Evolutionary conservation across 2,329 filamentous ascomycete genomes (phyloP).

Genomic region (Neobulgaria alba): DNA sequence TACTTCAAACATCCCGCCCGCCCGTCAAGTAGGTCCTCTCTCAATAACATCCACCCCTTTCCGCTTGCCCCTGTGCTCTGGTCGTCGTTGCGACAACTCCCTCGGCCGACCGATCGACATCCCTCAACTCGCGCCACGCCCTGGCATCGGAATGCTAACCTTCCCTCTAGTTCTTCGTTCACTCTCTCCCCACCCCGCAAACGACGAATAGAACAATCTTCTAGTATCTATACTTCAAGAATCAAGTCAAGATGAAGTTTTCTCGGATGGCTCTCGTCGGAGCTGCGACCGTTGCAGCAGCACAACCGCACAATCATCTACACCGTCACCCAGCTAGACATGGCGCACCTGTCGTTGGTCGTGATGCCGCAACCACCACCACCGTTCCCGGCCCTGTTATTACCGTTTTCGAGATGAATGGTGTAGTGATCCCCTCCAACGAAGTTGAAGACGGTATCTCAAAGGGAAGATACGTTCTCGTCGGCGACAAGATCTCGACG

Average conservation of each 20-base stretch:
- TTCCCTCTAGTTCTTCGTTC: conserved; percentile 2
- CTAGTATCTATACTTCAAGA: conserved; percentile 21
- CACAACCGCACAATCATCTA: conserved; percentile 48
- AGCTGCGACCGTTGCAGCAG: conserved; percentile 41
- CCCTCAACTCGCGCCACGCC: neutral
- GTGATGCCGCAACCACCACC: conserved; percentile 29
- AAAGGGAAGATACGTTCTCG: conserved; percentile 60
- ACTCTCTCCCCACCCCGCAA: no score
- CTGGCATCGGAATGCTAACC: neutral
- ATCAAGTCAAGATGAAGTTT: conserved; percentile 30
- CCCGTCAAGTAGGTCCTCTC: neutral
- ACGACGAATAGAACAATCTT: no score
- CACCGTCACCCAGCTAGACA: conserved; percentile 53
- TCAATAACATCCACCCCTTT: neutral
- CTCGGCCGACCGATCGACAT: neutral
- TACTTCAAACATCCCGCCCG: neutral
- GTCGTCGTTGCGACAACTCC: neutral
- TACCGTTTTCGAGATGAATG: conserved; percentile 64
- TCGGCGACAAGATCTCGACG: conserved; percentile 42
- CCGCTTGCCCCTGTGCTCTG: neutral
- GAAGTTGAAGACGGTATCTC: conserved; percentile 65
- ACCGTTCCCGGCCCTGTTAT: conserved; percentile 51
- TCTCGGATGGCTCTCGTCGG: conserved; percentile 22
- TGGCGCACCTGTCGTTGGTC: conserved; percentile 40
- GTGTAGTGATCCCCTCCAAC: conserved; percentile 46